These are phyloP conservation scores for Coprinellus aureogranulatus DNA, from an alignment of 768 basidiomycete genomes.

Conservation along the genomic window DNA sequence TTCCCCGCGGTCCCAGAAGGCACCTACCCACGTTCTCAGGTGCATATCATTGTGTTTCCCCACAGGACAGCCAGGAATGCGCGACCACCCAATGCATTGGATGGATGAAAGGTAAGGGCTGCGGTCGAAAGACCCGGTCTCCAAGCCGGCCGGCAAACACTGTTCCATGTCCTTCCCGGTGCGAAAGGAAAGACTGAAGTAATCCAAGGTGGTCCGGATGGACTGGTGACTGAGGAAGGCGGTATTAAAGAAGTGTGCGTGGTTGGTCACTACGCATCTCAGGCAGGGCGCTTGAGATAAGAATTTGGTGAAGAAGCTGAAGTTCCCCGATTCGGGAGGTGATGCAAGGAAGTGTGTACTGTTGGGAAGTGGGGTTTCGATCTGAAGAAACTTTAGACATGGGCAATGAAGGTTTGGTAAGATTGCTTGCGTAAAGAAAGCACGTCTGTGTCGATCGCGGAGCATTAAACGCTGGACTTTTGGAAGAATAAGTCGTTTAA, in stretches of 20 bases:
- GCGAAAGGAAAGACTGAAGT: too few relatives aligned
- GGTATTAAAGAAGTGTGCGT: neutral
- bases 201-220: neutral
- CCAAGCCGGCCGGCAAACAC: neutral
- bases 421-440: neutral
- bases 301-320: neutral
- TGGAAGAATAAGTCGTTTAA: too few relatives aligned
- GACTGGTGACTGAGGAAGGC: neutral
- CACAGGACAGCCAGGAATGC: neutral
- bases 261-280: neutral
- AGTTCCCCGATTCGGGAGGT: neutral
- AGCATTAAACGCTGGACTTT: too few relatives aligned
- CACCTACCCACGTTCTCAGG: neutral
- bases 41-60: neutral
- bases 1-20: conserved; percentile 3
- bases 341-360: too few relatives aligned
- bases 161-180: neutral
- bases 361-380: neutral
- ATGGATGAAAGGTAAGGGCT: too few relatives aligned
- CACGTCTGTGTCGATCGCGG: neutral
- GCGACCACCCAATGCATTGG: neutral
- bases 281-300: neutral
- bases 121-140: too few relatives aligned
- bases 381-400: neutral
- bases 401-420: neutral